Evolutionary conservation across 2,329 filamentous ascomycete genomes (phyloP).

Genomic region (Gremmenia infestans): DNA sequence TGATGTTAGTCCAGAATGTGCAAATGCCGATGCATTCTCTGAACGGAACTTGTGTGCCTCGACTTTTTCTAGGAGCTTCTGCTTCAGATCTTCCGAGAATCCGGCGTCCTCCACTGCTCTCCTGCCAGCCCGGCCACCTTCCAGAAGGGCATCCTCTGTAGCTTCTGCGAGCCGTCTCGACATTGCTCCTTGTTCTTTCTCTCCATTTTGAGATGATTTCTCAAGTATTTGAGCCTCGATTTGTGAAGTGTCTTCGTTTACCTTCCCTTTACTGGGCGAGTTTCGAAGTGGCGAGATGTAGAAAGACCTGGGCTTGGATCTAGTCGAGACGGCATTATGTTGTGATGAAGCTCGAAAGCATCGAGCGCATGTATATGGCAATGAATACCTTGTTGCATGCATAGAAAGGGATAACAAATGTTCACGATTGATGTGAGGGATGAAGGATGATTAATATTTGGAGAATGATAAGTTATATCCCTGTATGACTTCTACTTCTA

Average conservation of each 20-base stretch:
- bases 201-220: constrained; percentile 3
- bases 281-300: constrained; percentile 21
- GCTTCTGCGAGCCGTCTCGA: constrained; percentile 55
- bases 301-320: constrained; percentile 11
- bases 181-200: constrained; percentile 36
- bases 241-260: constrained; percentile 6
- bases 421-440: neutral
- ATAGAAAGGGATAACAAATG: constrained; percentile 19
- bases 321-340: constrained; percentile 19
- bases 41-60: constrained; percentile 49
- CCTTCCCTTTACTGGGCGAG: constrained; percentile 13
- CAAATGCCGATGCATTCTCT: constrained; percentile 45
- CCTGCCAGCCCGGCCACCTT: constrained; percentile 54
- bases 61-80: constrained; percentile 51
- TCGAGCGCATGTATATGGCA: constrained; percentile 23
- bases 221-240: constrained; percentile 14
- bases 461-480: constrained; percentile 1
- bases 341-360: constrained; percentile 23
- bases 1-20: constrained; percentile 43
- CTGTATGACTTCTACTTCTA: constrained; percentile 14
- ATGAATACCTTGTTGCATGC: constrained; percentile 21
- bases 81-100: constrained; percentile 59
- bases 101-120: constrained; percentile 57
- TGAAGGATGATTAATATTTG: neutral
- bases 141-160: constrained; percentile 56